Evolutionary conservation across 2,329 filamentous ascomycete genomes (phyloP), one percentile per base, ranked within the genome.

Genomic region (Cercospora canescens): DNA sequence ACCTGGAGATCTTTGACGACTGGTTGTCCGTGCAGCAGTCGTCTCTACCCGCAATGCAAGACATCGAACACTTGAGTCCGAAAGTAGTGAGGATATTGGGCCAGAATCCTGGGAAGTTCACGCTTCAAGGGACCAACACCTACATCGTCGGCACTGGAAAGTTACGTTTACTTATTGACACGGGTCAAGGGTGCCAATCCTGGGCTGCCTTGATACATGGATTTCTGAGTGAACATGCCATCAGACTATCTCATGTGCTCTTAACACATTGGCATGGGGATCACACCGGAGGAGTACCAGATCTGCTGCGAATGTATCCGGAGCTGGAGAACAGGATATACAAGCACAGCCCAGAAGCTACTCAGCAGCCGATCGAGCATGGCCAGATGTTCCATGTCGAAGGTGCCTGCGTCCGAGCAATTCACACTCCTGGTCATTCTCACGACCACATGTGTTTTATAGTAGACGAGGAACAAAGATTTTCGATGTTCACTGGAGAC

Each of bases 251-350:
- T n/a, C 81, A 84, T 18, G 88, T 89, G 0, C 83, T 99, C 24
- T 83, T 99, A 57, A 96, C 94, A 0, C 95, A 99, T 78, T 96
- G 94, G 93, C 95, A 99, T 76, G 86, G 82, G 48, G 95, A 99
- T 75, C 95, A 99, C 76, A 85, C 89, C 6, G 87, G 89, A 26
- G 95, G 95, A 7, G 86, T 97, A 3, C 76, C 78, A 0, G 79
- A 81, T 64, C 74, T 82, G 1, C 12, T 82, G 0, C 64, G 65
- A 1, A 58, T 76, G 2, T 76, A 78, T 54, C 76, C 77, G 6
- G 9, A 74, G n/a, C 61, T 80, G 5, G 12, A 52, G 3, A 26
- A 64, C 4, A 48, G 64, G 7, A 74, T 82, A 21, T 82, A 77
- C 71, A 82, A 82, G 69, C 75, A 80, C 63, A 59, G 59, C 0